Evolutionary conservation across 257 asterid species (phyloP).

Genomic region (Nicotiana otophora): DNA sequence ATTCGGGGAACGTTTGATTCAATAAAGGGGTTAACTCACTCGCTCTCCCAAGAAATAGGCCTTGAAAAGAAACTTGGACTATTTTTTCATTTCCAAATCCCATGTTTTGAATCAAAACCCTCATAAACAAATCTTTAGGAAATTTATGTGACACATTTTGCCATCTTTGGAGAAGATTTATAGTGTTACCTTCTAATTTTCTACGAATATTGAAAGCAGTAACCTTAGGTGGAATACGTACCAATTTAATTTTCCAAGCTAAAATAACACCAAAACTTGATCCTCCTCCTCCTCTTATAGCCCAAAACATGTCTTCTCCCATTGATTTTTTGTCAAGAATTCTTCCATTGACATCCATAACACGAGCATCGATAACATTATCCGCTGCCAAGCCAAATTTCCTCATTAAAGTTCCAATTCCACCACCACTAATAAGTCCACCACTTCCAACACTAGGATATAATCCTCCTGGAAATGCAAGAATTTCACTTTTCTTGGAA

Average conservation of each 20-base stretch:
- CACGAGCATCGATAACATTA: constrained; percentile 22
- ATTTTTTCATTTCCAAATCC: neutral
- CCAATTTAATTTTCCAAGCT: constrained; percentile 26
- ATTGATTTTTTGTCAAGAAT: constrained; percentile 15
- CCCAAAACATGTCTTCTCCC: constrained; percentile 32
- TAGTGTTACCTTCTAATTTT: constrained; percentile 6
- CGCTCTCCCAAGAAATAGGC: constrained; percentile 17
- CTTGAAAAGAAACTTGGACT: constrained; percentile 14
- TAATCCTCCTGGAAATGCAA: constrained; percentile 27
- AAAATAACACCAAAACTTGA: constrained; percentile 22
- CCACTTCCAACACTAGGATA: constrained; percentile 32
- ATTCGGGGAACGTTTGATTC: constrained; percentile 20
- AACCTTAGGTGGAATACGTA: constrained; percentile 11
- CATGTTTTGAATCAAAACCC: constrained; percentile 20
- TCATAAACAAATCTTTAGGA: constrained; percentile 14
- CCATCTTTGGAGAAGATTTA: constrained; percentile 14
- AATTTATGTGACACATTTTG: constrained; percentile 16
- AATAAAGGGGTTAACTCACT: constrained; percentile 8
- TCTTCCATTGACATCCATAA: constrained; percentile 13
- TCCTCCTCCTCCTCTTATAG: constrained; percentile 30
- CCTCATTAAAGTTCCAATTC: constrained; percentile 31
- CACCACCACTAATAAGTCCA: constrained; percentile 35
- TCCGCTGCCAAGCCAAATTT: constrained; percentile 24
- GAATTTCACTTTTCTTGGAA: constrained; percentile 4
- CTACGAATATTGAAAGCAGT: constrained; percentile 18